These are phyloP conservation scores for Caryopteris hybrid DNA, from an alignment of 305 asterid genomes.

Conservation along the genomic window DNA sequence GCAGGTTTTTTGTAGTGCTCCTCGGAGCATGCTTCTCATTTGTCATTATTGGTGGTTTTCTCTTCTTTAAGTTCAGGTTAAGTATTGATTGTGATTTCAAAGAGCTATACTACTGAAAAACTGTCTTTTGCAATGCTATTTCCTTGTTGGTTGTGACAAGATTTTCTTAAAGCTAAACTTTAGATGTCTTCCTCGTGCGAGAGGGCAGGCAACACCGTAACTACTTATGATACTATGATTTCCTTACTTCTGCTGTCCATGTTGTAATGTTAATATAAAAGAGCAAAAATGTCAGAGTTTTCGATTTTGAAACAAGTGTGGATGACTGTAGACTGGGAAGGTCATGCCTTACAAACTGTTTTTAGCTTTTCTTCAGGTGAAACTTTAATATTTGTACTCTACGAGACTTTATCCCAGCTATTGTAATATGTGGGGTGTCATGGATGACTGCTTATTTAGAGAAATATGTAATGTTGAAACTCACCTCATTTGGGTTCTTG, in stretches of 20 bases:
- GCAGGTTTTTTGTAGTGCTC: conserved; percentile 86
- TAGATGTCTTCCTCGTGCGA: background rate
- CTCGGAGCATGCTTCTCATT: conserved; percentile 79
- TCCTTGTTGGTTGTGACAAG: background rate
- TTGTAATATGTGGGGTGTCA: background rate
- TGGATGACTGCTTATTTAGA: background rate
- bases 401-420: background rate
- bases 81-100: conserved; percentile 14
- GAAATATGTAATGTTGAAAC: background rate
- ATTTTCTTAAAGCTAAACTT: background rate
- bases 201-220: background rate
- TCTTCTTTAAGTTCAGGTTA: conserved; percentile 86
- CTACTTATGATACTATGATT: background rate
- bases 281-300: background rate
- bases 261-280: too few relatives aligned
- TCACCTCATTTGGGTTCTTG: background rate
- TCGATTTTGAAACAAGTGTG: background rate
- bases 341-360: background rate
- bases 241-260: background rate
- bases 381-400: background rate
- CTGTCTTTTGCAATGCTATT: background rate
- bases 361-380: background rate
- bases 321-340: background rate
- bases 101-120: conserved; percentile 1
- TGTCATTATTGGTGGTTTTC: conserved; percentile 90